Evolutionary conservation across 208 protist species (phyloP), one percentile per base, ranked within the genome.

Genomic region (Blastocrithidia nonstop): DNA sequence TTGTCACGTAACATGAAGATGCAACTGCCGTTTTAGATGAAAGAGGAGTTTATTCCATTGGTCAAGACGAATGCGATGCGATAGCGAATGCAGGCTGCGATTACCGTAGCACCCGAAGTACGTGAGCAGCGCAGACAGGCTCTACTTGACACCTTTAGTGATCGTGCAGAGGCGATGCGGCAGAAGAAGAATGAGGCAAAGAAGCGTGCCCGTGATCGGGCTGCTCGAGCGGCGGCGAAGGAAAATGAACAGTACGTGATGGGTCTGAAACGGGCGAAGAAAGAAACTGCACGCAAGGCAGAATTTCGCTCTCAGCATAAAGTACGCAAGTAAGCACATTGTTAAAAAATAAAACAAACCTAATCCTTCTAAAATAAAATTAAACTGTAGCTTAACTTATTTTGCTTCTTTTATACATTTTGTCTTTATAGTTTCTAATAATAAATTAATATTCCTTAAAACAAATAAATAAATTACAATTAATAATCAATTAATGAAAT

Each of bases 281-380:
- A 95, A 68, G 83, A 95, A 25, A 92, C 81, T 15, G 72, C 87
- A 2, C 85, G 81, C 32, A 61, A 61, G 25, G 52, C 54, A 11
- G 87, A 95, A 49, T 95, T 95, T 74, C 77, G 78, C 47, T 78
- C 73, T 11, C 80, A 88, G 54, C 77, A 88, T 46, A 95, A 93
- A 66, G 64, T 61, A 1, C 80, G 78, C 31, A 84, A 81, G 42
- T 63, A 55, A 57, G 33, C 43, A 31, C 29, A 15, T 35, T 35
- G 29, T n/a, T 6, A 50, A 26, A 50, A 25, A 3, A 50, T 4
- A 35, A 37, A 15, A 13, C 29, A n/a, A 8, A 13, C 9, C n/a
- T 8, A 31, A 13, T 42, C 26, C n/a, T 42, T 42, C 26, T 8
- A 13, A 13, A 13, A 13, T 13, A 35, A 35, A 35, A 35, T 13